These are phyloP conservation scores for Elongisporangium undulatum DNA, from an alignment of 352 stramenopile species.

Conservation along the genomic window DNA sequence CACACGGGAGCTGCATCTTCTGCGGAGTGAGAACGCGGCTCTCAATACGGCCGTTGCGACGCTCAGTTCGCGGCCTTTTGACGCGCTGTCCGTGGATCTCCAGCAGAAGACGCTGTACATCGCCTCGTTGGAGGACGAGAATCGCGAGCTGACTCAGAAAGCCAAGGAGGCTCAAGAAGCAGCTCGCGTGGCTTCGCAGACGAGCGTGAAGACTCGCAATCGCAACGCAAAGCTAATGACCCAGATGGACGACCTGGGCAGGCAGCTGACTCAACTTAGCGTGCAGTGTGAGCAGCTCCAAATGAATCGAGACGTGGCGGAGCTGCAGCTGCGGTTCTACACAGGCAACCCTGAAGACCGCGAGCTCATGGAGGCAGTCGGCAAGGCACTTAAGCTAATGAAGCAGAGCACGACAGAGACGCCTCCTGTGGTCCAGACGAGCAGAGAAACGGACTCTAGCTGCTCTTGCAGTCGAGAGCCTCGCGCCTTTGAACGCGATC, in stretches of 20 bases:
- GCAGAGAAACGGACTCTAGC: background rate
- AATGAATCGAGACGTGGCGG: constrained; percentile 45
- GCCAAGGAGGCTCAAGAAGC: constrained; percentile 11
- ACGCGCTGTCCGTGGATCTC: constrained; percentile 28
- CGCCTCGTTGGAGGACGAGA: constrained; percentile 35
- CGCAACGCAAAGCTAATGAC: constrained; percentile 13
- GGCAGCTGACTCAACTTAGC: constrained; percentile 8
- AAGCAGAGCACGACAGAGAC: constrained; percentile 13
- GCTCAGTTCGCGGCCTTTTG: constrained; percentile 51
- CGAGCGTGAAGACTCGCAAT: constrained; percentile 12
- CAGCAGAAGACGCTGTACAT: constrained; percentile 48
- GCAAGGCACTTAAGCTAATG: constrained; percentile 45
- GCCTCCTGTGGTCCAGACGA: background rate
- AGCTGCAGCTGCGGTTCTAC: constrained; percentile 59
- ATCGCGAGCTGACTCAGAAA: constrained; percentile 13
- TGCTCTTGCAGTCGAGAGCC: background rate
- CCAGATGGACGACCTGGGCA: constrained; percentile 21
- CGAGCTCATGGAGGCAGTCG: constrained; percentile 41
- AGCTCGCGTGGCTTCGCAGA: constrained; percentile 4
- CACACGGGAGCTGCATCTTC: constrained; percentile 38
- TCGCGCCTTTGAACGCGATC: constrained; percentile 10
- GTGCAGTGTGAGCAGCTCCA: constrained; percentile 23
- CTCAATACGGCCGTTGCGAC: constrained; percentile 41
- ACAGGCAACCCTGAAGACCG: constrained; percentile 25
- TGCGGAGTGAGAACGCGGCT: constrained; percentile 49